These are phyloP conservation scores for Aspergillus persii DNA, from an alignment of 2,329 filamentous ascomycete genomes.

Conservation along the genomic window DNA sequence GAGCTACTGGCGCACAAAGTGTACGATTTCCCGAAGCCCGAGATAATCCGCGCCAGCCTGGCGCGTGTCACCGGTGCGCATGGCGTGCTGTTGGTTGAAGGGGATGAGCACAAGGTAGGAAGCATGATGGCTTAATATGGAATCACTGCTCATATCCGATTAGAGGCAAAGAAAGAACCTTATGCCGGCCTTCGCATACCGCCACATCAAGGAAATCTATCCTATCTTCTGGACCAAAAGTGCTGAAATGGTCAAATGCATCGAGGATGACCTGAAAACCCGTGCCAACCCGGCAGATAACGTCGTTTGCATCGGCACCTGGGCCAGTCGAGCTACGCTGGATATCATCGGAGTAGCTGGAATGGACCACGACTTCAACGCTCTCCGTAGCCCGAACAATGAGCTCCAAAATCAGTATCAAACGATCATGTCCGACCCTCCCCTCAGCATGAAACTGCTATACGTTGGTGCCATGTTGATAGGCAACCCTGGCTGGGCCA, in stretches of 20 bases:
- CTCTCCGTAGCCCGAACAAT: conserved; percentile 60
- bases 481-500: conserved; percentile 62
- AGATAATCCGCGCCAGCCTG: conserved; percentile 42
- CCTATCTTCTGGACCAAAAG: conserved; percentile 80
- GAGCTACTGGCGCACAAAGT: conserved; percentile 68
- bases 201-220: conserved; percentile 81
- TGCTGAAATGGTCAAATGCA: conserved; percentile 62
- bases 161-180: conserved; percentile 69
- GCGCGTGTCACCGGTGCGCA: conserved; percentile 37
- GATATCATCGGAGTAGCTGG: conserved; percentile 75
- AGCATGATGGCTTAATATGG: neutral
- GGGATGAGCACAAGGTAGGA: conserved; percentile 77
- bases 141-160: neutral
- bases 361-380: conserved; percentile 68
- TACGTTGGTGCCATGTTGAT: conserved; percentile 58
- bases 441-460: conserved; percentile 44
- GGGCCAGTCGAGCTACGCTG: conserved; percentile 67
- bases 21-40: conserved; percentile 69
- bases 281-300: conserved; percentile 34
- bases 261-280: conserved; percentile 48
- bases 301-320: conserved; percentile 58
- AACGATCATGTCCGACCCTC: conserved; percentile 22
- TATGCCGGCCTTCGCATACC: conserved; percentile 79
- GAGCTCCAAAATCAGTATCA: conserved; percentile 49
- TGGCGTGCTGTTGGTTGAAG: conserved; percentile 70